phyloP scores from a whole-genome alignment of 768 basidiomycete species.

The Tricholoma sp. region DNA sequence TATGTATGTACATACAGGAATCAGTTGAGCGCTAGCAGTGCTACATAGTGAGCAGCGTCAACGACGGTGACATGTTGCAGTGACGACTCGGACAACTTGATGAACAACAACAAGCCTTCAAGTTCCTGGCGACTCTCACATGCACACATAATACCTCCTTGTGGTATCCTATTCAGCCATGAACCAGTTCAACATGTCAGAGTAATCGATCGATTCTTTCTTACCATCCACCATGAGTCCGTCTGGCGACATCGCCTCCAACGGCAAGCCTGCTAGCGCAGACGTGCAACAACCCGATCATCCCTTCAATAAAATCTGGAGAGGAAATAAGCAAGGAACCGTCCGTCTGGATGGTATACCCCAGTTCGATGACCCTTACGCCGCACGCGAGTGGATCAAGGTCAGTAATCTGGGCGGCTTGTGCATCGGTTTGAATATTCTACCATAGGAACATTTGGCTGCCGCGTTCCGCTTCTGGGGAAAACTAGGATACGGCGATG shows the following conservation, averaged over 20 bases:
- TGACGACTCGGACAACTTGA: too few species aligned
- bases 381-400: constrained; percentile 25
- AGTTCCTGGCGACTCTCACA: too few species aligned
- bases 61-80: too few species aligned
- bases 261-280: background rate
- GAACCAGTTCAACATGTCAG: background rate
- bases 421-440: background rate
- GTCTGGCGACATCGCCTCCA: constrained; percentile 7
- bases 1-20: too few species aligned
- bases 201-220: background rate
- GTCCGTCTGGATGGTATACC: constrained; percentile 17
- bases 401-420: constrained; percentile 1
- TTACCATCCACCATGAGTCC: constrained; percentile 12
- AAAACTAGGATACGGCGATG: constrained; percentile 41
- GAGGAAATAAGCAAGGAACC: constrained; percentile 18
- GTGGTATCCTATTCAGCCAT: background rate
- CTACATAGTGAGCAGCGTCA: too few species aligned
- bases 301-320: constrained; percentile 16
- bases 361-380: constrained; percentile 18
- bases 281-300: constrained; percentile 1
- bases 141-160: too few species aligned
- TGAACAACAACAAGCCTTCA: too few species aligned
- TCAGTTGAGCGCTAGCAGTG: too few species aligned
- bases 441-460: constrained; percentile 19
- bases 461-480: constrained; percentile 26